Conservation (phyloP, 371 early-diverging fungal species). For the Choanephora cucurbitarum region DNA sequence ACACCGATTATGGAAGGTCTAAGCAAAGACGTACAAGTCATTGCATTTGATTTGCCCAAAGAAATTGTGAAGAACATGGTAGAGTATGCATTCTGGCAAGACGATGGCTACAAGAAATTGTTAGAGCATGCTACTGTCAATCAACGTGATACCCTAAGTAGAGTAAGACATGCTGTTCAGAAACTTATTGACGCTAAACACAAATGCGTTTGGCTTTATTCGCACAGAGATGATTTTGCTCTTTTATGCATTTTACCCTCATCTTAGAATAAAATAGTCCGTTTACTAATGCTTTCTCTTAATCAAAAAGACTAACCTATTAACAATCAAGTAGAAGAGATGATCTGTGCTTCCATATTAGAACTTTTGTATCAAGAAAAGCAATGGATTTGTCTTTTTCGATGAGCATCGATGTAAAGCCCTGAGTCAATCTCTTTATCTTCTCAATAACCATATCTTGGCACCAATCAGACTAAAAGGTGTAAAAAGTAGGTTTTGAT, state of each 20-base stretch:
- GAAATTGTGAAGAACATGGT: constrained; percentile 58
- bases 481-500: too few relatives aligned
- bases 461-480: too few relatives aligned
- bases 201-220: constrained; percentile 73
- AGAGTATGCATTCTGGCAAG: constrained; percentile 62
- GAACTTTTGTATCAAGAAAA: too few relatives aligned
- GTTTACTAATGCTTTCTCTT: too few relatives aligned
- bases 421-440: too few relatives aligned
- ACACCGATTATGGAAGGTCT: constrained; percentile 56
- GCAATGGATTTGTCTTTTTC: too few relatives aligned
- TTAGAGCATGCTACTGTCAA: constrained; percentile 32
- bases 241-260: constrained; percentile 45
- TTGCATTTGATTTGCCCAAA: constrained; percentile 68
- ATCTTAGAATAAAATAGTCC: constrained; percentile 6
- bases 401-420: too few relatives aligned
- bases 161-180: constrained; percentile 63
- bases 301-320: neutral
- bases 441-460: too few relatives aligned
- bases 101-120: constrained; percentile 61
- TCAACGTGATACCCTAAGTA: constrained; percentile 44
- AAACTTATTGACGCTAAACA: constrained; percentile 61
- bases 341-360: too few relatives aligned
- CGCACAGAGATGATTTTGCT: constrained; percentile 67
- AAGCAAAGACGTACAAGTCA: constrained; percentile 62
- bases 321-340: too few relatives aligned